A percentile compares a stretch with the other conserved stretches of the same genome.
phyloP scores from a whole-genome alignment of 139 green algal genomes.

The Chlorella sorokiniana region DNA sequence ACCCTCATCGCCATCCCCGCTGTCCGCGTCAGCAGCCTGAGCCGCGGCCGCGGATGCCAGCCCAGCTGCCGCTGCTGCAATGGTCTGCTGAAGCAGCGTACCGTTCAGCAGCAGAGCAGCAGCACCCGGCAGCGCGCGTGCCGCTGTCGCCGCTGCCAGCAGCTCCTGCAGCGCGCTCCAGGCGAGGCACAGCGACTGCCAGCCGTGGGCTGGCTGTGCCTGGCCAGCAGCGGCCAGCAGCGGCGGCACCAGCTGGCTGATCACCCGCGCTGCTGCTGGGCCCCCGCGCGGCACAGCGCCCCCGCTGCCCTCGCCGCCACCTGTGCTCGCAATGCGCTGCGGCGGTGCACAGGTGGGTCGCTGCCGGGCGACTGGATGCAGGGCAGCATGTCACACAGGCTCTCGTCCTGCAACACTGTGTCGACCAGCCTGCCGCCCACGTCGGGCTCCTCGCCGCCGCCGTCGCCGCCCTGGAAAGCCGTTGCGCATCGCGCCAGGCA shows the following conservation, averaged over 20 bases:
- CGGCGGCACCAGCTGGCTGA: slow-evolving; percentile 15
- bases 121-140: background rate
- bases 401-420: slow-evolving; percentile 5
- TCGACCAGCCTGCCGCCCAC: slow-evolving; percentile 5
- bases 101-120: background rate
- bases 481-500: slow-evolving; percentile 16
- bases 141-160: background rate
- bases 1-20: background rate
- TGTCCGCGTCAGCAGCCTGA: background rate
- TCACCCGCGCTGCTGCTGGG: background rate
- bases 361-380: background rate
- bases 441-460: background rate
- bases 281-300: slow-evolving; percentile 13
- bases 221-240: slow-evolving; percentile 8
- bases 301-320: background rate
- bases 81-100: background rate
- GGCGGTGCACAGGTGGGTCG: background rate
- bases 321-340: slow-evolving; percentile 8
- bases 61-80: background rate
- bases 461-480: background rate
- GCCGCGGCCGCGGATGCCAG: background rate
- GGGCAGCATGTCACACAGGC: slow-evolving; percentile 11
- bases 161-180: slow-evolving; percentile 2
- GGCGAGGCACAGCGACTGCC: slow-evolving; percentile 8
- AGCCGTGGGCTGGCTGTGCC: background rate